These are phyloP conservation scores for Zasmidium cellare DNA, from an alignment of 2,329 filamentous ascomycete species.

Conservation along the genomic window DNA sequence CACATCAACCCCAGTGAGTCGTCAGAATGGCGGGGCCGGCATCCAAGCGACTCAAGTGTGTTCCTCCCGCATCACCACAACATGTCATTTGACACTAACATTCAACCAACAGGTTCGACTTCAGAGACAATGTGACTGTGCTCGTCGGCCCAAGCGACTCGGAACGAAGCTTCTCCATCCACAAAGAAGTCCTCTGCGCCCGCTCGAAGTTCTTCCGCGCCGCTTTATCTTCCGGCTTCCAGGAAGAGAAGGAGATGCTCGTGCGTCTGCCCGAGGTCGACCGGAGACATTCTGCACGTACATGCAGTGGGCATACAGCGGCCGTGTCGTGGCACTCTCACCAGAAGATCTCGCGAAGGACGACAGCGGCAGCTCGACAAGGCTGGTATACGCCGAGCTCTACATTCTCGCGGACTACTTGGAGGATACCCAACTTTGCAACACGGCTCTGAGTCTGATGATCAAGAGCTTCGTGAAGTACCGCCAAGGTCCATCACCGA, in stretches of 20 bases:
- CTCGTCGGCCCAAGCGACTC: not conserved
- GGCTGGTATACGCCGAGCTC: not conserved
- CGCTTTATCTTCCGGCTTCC: slow-evolving; percentile 9
- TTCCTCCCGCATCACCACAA: no score
- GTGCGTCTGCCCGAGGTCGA: slow-evolving; percentile 14
- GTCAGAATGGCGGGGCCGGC: not conserved
- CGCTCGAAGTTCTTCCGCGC: slow-evolving; percentile 14
- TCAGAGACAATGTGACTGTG: not conserved
- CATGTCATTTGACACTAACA: not conserved
- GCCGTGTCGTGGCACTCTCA: not conserved
- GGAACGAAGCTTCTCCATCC: not conserved
- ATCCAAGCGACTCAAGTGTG: not conserved
- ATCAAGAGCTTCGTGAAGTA: not conserved
- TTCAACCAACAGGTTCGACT: not conserved
- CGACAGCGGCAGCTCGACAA: no score
- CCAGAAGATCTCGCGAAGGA: not conserved
- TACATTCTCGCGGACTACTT: not conserved
- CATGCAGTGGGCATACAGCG: slow-evolving; percentile 19
- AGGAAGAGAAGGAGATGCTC: slow-evolving; percentile 11
- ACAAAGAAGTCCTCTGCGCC: slow-evolving; percentile 9
- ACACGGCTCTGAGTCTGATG: not conserved
- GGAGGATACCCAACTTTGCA: not conserved
- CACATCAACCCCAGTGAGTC: not conserved
- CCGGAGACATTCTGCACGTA: slow-evolving; percentile 12
- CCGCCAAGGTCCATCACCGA: not conserved